Percentiles rank a stretch among this genome's conserved stretches.
Conservation (phyloP, 2,329 filamentous ascomycete genomes). For the Exophiala lecanii-corni region DNA sequence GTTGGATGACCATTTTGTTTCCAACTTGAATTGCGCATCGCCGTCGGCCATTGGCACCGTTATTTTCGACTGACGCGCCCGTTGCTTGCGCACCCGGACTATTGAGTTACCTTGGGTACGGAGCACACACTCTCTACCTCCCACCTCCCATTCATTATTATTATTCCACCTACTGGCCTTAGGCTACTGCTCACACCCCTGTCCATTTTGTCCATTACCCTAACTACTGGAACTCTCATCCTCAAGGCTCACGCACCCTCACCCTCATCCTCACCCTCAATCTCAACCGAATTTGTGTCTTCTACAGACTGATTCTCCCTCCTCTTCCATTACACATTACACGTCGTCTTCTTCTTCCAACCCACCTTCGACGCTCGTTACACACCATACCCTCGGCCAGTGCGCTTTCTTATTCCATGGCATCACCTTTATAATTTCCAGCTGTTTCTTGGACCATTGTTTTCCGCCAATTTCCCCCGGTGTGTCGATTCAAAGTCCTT, state of each 20-base stretch:
- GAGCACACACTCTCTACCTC: too few species aligned
- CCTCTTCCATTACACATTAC: slow-evolving; percentile 2
- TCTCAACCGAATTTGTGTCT: neutral
- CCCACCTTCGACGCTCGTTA: slow-evolving; percentile 19
- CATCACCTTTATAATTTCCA: slow-evolving; percentile 9
- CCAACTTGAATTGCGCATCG: too few species aligned
- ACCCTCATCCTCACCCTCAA: slow-evolving; percentile 11
- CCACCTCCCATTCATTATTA: too few species aligned
- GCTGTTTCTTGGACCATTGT: neutral
- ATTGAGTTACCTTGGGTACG: too few species aligned
- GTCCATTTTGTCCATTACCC: too few species aligned
- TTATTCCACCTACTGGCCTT: too few species aligned
- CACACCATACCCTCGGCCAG: slow-evolving; percentile 6
- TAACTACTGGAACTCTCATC: too few species aligned
- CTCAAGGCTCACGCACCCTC: slow-evolving; percentile 18
- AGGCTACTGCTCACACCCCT: too few species aligned
- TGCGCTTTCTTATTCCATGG: slow-evolving; percentile 16
- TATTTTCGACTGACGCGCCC: too few species aligned
- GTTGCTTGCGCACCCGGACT: too few species aligned
- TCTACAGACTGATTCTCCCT: slow-evolving; percentile 10
- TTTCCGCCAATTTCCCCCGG: neutral
- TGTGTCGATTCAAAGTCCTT: neutral
- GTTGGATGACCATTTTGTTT: too few species aligned
- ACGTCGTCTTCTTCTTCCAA: slow-evolving; percentile 7
- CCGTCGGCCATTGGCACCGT: too few species aligned